A percentile compares a stretch with the other conserved stretches of the same genome.
phyloP scores from a whole-genome alignment of 2,329 filamentous ascomycete genomes.

The Colletotrichum sp. region DNA sequence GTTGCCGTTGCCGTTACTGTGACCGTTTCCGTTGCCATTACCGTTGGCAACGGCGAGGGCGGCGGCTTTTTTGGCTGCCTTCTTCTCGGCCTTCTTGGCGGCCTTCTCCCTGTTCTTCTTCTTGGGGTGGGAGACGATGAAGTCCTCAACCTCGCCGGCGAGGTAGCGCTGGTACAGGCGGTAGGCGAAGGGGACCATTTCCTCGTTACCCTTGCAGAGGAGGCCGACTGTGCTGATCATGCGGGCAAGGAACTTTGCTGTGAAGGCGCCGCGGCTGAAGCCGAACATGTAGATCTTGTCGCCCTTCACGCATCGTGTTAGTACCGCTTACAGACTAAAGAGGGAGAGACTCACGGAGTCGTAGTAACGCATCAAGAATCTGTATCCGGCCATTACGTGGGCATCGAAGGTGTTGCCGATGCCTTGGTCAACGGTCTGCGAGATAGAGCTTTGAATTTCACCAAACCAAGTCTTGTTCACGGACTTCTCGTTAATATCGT shows the following conservation, averaged over 20 bases:
- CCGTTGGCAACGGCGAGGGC: not conserved
- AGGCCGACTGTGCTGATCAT: conserved; percentile 56
- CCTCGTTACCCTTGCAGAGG: conserved; percentile 56
- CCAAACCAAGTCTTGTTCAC: conserved; percentile 42
- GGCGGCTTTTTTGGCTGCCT: conserved; percentile 6
- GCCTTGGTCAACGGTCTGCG: conserved; percentile 46
- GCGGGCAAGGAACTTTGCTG: conserved; percentile 56
- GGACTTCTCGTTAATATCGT: conserved; percentile 47
- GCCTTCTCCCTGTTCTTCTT: conserved; percentile 18
- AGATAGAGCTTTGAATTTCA: conserved; percentile 38
- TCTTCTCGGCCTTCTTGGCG: conserved; percentile 10
- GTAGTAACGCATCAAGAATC: conserved; percentile 61
- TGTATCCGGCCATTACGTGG: conserved; percentile 58
- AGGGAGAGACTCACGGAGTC: conserved; percentile 22
- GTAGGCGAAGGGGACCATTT: conserved; percentile 58
- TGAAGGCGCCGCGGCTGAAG: conserved; percentile 58
- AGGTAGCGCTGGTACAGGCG: conserved; percentile 47
- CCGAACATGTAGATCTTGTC: conserved; percentile 61
- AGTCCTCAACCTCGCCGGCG: conserved; percentile 40
- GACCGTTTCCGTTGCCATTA: not conserved
- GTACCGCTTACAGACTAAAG: no score
- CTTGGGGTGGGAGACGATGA: conserved; percentile 25
- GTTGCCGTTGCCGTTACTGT: not conserved
- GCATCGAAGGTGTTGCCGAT: conserved; percentile 53
- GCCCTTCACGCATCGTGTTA: conserved; percentile 28